Evolutionary conservation across 768 basidiomycete species (phyloP).

Genomic region (Rhizopogon sp.): DNA sequence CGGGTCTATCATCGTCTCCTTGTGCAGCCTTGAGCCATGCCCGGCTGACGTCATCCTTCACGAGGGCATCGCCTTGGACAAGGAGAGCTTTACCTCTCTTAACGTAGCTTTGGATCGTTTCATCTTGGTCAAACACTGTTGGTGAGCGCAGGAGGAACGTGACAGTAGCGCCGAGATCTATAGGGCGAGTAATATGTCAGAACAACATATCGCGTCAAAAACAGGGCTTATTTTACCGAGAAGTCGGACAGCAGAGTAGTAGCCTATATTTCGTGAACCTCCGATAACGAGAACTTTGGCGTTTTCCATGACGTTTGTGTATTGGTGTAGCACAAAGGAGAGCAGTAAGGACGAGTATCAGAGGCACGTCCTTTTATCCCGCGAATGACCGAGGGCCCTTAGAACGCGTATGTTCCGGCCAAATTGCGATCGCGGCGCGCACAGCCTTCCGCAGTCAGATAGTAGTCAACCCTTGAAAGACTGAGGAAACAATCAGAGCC

Average conservation of each 20-base stretch:
- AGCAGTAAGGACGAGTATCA: neutral
- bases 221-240: constrained; percentile 31
- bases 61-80: constrained; percentile 57
- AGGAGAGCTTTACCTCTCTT: constrained; percentile 46
- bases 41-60: constrained; percentile 42
- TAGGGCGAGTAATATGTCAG: neutral
- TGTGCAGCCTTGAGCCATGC: constrained; percentile 44
- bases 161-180: constrained; percentile 55
- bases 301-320: constrained; percentile 4
- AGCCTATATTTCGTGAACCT: constrained; percentile 55
- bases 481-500: no score
- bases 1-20: constrained; percentile 22
- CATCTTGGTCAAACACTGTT: constrained; percentile 48
- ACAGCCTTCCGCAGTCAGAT: no score
- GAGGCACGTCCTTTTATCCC: neutral
- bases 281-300: constrained; percentile 42
- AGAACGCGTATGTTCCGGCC: no score
- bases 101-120: constrained; percentile 46
- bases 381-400: no score
- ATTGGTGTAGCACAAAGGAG: neutral
- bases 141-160: constrained; percentile 58
- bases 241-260: constrained; percentile 41
- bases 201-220: neutral
- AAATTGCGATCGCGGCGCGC: no score
- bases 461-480: no score